Base-by-base conservation (phyloP, 73 alveolate genomes). In the Paramecium sonneborni region DNA sequence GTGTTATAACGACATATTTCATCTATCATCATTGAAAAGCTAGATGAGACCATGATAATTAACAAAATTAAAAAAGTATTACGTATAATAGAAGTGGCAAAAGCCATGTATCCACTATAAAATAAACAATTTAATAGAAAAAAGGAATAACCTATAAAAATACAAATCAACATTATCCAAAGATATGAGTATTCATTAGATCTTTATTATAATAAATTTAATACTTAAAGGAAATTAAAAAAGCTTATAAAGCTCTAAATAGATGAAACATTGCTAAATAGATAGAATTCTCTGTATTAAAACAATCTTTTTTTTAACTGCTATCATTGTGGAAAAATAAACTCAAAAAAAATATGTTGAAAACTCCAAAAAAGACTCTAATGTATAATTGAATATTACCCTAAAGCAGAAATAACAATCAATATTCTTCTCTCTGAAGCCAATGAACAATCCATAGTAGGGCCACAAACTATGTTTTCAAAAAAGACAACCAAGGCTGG, bases 261-360 rank as follows among this genome's bases (percentile, higher is more conserved):
- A 74, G 0, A 34, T 74, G 56, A 28, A 37, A 74, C 32, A 74
- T 28, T 9, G 57, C 87, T 34, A 74, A 23, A 74, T 28, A 74
- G 6, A 74, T 6, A 2, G 68, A 23, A 37, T 74, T 74, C 3
- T 74, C 87, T 15, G 87, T 37, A 18, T 74, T 74, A 18, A 74
- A 74, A 37, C 57, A 74, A 74, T 74, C 87, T 67, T 74, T 74
- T 32, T 74, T 74, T 6, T 74, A 14, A 37, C 58, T 39, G 8
- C 62, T 39, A 14, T 74, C 44, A 37, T 74, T 74, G 20, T 37
- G 87, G 35, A 74, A 74, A 6, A 74, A 74, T 10, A 74, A n/a
- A 23, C 67, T 28, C 58, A 74, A 39, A 8, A 74, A 34, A 37
- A 74, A 28, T 32, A 74, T 74, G 20, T 74, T 74, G 37, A 74